Evolutionary conservation across 2,329 filamentous ascomycete genomes (phyloP), one percentile per base, ranked within the genome.

Genomic region (Stemphylium lycopersici): DNA sequence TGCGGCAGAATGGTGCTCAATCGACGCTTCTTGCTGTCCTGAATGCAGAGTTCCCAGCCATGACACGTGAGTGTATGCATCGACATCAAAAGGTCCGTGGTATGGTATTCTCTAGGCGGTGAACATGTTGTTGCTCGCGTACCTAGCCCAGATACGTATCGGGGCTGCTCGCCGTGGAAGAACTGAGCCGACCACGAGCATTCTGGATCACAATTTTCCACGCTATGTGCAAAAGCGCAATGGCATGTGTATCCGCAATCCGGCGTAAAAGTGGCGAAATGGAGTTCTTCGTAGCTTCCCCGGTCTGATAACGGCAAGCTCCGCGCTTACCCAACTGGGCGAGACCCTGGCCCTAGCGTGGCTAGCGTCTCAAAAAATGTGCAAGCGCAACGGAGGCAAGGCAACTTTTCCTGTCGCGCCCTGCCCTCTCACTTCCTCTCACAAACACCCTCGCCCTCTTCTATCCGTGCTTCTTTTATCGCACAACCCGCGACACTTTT

Each of bases 351-450:
- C 32, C 11, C 42, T 44, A 52, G 52, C 32, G 48, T 41, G n/a
- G 38, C 40, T 54, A 53, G 61, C 50, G 51, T 55, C 58, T 61
- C 58, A 43, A 49, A 57, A 57, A 57, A 45, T 56, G 49, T 56
- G 48, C 54, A 67, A 66, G 62, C 59, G 64, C 61, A 59, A 62
- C 53, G 51, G 60, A 67, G 56, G 58, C 63, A 64, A 67, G 61
- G 53, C 59, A 52, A 50, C 56, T 58, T 59, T 62, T 70, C 62
- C 58, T 60, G 46, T 62, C 60, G 56, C 61, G 61, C 48, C 55
- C 50, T 46, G 41, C 52, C 52, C 22, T 52, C 46, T 55, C 11
- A 24, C 52, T 58, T 56, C 55, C 54, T 58, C 55, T 52, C 56
- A 57, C 55, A 59, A 56, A 56, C 48, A 51, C 47, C 42, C 37